phyloP scores from a whole-genome alignment of 306 rosid genomes.

The Inga oerstediana region DNA sequence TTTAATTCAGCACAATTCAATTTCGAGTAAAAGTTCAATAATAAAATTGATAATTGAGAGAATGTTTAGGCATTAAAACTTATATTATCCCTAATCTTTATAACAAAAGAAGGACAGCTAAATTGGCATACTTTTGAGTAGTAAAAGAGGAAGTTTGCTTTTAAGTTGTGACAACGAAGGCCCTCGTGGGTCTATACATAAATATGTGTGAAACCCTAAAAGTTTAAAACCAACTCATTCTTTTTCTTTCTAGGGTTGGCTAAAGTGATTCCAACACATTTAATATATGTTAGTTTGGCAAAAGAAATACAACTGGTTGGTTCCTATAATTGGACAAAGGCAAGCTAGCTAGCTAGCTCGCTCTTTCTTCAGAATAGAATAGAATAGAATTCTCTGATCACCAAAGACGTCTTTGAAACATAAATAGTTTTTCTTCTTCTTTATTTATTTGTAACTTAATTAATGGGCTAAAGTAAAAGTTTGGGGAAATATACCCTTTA shows the following conservation, averaged over 20 bases:
- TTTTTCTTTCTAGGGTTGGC: neutral
- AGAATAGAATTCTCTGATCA: neutral
- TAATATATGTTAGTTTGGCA: neutral
- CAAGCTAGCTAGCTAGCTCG: neutral
- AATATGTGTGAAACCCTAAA: neutral
- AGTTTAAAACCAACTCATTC: constrained; percentile 7
- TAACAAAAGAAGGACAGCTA: constrained; percentile 1
- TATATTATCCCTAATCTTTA: neutral
- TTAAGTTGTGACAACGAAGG: constrained; percentile 7
- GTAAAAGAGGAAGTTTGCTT: neutral
- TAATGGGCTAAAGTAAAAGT: neutral
- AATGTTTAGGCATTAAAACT: too few relatives aligned
- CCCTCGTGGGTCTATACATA: constrained; percentile 24
- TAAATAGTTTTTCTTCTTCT: neutral
- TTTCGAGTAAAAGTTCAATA: neutral
- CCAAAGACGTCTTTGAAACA: neutral
- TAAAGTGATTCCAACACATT: constrained; percentile 4
- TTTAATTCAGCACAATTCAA: neutral
- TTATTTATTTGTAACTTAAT: neutral
- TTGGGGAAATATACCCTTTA: neutral
- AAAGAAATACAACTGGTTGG: neutral
- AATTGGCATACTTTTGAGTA: constrained; percentile 3
- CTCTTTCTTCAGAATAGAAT: neutral
- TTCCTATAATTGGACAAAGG: neutral
- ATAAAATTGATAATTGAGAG: neutral